These are phyloP conservation scores for Rhodotorula taiwanensis DNA, from an alignment of 768 basidiomycete genomes.

Conservation along the genomic window DNA sequence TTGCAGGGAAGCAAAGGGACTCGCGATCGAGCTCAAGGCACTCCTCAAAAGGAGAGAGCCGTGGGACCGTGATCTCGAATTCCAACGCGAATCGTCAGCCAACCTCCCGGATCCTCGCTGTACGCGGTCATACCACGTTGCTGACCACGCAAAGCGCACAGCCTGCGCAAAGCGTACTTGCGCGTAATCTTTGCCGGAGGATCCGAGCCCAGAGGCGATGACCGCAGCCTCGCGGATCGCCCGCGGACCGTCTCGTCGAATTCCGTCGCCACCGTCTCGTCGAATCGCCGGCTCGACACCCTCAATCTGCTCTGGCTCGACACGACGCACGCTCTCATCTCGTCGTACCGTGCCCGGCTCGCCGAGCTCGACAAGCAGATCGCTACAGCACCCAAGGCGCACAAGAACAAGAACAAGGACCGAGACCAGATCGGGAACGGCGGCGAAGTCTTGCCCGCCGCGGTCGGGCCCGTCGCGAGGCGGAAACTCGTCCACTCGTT, in stretches of 20 bases:
- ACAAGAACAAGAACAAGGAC: slow-evolving; percentile 4
- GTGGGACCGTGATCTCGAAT: slow-evolving; percentile 79
- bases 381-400: slow-evolving; percentile 21
- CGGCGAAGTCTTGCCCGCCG: slow-evolving; percentile 12
- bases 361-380: slow-evolving; percentile 56
- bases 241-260: neutral
- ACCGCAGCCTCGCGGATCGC: neutral
- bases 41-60: slow-evolving; percentile 62
- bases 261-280: slow-evolving; percentile 50
- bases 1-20: slow-evolving; percentile 67
- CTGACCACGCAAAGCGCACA: neutral
- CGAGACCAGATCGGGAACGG: slow-evolving; percentile 2
- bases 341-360: slow-evolving; percentile 71
- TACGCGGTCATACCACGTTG: no score
- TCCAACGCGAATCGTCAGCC: slow-evolving; percentile 73
- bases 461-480: slow-evolving; percentile 57
- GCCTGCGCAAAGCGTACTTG: slow-evolving; percentile 31
- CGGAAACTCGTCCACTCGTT: slow-evolving; percentile 82
- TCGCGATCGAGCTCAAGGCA: slow-evolving; percentile 65
- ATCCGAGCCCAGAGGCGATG: slow-evolving; percentile 40
- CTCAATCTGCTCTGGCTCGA: slow-evolving; percentile 88
- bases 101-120: neutral
- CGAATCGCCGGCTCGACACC: slow-evolving; percentile 66
- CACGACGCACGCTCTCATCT: slow-evolving; percentile 77
- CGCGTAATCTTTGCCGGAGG: slow-evolving; percentile 32